Conservation (phyloP, 306 rosid species). For the Cicer yamashitae region DNA sequence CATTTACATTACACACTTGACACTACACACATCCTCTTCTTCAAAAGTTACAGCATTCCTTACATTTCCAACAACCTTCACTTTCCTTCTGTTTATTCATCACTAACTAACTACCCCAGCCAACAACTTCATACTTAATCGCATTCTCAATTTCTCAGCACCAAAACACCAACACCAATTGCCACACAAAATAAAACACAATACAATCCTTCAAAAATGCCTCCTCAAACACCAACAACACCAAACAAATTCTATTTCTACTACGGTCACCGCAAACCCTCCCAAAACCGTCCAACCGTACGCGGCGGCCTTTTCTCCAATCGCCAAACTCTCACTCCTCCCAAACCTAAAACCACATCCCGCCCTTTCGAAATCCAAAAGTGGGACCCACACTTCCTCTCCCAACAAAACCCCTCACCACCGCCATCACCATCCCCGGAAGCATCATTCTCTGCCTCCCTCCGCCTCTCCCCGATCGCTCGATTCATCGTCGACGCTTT, state of each 20-base stretch:
- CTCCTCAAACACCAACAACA: constrained; percentile 58
- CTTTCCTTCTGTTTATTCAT: too few species aligned
- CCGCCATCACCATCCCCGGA: constrained; percentile 34
- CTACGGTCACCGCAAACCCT: constrained; percentile 79
- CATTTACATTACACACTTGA: too few species aligned
- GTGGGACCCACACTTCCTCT: constrained; percentile 71
- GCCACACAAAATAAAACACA: too few species aligned
- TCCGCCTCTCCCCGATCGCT: constrained; percentile 70
- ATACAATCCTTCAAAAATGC: constrained; percentile 47
- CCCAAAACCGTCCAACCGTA: constrained; percentile 74
- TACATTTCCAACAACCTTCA: too few species aligned
- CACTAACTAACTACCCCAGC: too few species aligned
- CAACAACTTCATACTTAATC: too few species aligned
- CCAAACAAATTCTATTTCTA: constrained; percentile 59
- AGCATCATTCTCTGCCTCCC: constrained; percentile 45
- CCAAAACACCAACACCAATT: too few species aligned
- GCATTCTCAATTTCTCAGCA: too few species aligned
- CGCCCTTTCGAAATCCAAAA: constrained; percentile 57
- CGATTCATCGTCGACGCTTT: constrained; percentile 74
- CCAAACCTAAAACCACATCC: constrained; percentile 39
- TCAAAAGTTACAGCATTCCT: too few species aligned
- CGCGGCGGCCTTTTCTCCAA: constrained; percentile 75
- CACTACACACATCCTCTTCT: too few species aligned
- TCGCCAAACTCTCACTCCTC: constrained; percentile 46
- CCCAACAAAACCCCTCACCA: constrained; percentile 4